Conservation (phyloP, 2,329 filamentous ascomycete genomes). For the Penicillium nordicum region DNA sequence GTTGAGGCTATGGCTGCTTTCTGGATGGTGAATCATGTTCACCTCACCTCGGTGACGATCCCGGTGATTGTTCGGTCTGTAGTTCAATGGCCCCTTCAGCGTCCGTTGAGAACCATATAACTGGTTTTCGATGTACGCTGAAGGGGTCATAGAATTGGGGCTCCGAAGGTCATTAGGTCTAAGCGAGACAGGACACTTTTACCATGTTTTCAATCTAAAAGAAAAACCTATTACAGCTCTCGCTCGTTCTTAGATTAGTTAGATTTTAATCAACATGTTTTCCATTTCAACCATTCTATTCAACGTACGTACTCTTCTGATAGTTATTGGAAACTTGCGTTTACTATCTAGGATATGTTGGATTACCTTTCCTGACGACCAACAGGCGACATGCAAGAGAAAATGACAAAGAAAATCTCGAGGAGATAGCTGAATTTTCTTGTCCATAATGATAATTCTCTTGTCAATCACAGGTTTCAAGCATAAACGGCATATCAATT, state of each 20-base stretch:
- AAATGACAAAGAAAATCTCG: background rate
- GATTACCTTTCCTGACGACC: background rate
- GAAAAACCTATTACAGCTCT: background rate
- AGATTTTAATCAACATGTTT: background rate
- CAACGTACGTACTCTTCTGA: background rate
- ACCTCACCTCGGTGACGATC: background rate
- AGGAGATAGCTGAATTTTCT: background rate
- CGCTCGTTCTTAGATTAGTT: background rate
- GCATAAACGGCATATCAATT: background rate
- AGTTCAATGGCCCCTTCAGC: constrained; percentile 9
- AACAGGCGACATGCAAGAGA: background rate
- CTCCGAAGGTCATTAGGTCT: background rate
- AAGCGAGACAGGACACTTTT: background rate
- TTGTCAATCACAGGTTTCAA: background rate
- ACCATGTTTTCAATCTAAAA: background rate
- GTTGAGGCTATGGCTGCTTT: background rate
- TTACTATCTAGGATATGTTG: no score
- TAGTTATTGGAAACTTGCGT: no score
- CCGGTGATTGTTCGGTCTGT: background rate
- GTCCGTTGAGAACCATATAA: constrained; percentile 5
- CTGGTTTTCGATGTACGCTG: constrained; percentile 10
- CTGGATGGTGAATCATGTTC: background rate
- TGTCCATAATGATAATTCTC: background rate
- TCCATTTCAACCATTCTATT: background rate
- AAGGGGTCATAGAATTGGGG: constrained; percentile 3